Conservation (phyloP, 208 protist genomes). For the Phytomonas sp. region DNA sequence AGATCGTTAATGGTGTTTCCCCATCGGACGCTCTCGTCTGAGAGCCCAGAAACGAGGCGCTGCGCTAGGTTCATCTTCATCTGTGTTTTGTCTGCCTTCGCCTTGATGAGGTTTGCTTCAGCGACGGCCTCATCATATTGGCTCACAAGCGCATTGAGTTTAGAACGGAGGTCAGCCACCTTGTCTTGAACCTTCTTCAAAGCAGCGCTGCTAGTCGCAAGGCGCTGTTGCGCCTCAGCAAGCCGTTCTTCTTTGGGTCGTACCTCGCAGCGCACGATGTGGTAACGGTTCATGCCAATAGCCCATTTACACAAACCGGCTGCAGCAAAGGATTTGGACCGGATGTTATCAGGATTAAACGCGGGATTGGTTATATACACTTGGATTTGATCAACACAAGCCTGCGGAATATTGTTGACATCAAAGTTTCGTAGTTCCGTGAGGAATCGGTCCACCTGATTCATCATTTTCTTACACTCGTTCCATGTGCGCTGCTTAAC, state of each 20-base stretch:
- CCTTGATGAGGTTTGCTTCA: constrained; percentile 90
- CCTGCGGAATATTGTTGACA: constrained; percentile 93
- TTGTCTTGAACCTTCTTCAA: constrained; percentile 93
- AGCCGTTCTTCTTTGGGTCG: constrained; percentile 94
- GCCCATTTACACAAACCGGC: constrained; percentile 96
- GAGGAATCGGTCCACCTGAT: constrained; percentile 92
- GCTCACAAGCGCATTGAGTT: constrained; percentile 87
- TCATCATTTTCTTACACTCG: constrained; percentile 96
- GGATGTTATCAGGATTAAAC: constrained; percentile 89
- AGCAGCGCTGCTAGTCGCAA: constrained; percentile 73
- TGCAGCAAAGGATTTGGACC: constrained; percentile 93
- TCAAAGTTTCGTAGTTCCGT: constrained; percentile 91
- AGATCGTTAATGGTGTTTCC: constrained; percentile 89
- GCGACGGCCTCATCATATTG: constrained; percentile 94
- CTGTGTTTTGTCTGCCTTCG: constrained; percentile 91
- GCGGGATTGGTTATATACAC: constrained; percentile 88
- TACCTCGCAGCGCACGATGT: constrained; percentile 95
- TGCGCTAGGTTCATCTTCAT: constrained; percentile 91
- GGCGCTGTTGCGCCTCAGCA: constrained; percentile 87
- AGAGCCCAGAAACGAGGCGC: constrained; percentile 93
- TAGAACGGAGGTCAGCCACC: constrained; percentile 91
- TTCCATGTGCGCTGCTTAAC: constrained; percentile 93
- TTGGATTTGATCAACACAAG: constrained; percentile 92
- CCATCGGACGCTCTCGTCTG: constrained; percentile 97
- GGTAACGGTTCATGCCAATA: constrained; percentile 94